phyloP scores from a whole-genome alignment of 1,284 basidiomycete species.

The Peniophora sp. region DNA sequence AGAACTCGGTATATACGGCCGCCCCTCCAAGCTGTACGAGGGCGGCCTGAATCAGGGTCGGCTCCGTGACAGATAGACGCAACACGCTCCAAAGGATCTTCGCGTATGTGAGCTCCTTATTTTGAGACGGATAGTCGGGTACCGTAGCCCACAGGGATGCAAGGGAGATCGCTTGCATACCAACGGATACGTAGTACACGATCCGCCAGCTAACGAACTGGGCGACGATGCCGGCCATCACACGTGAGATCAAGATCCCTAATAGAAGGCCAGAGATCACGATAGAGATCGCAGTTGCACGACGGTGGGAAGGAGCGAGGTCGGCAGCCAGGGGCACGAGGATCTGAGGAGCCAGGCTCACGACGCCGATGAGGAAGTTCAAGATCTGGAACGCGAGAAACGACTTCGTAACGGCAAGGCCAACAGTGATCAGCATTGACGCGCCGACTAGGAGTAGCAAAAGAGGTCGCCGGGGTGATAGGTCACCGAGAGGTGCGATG shows the following conservation, averaged over 20 bases:
- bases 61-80: slow-evolving; percentile 38
- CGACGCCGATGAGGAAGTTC: slow-evolving; percentile 38
- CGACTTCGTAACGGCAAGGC: slow-evolving; percentile 35
- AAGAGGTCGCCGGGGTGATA: slow-evolving; percentile 41
- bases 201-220: slow-evolving; percentile 38
- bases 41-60: slow-evolving; percentile 37
- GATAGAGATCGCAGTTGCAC: slow-evolving; percentile 42
- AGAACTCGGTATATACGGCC: slow-evolving; percentile 34
- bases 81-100: slow-evolving; percentile 38
- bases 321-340: slow-evolving; percentile 48
- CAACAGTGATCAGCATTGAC: slow-evolving; percentile 34
- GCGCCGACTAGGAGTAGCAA: slow-evolving; percentile 32
- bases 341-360: slow-evolving; percentile 33
- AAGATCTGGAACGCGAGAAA: slow-evolving; percentile 36
- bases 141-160: slow-evolving; percentile 32
- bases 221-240: slow-evolving; percentile 39
- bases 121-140: slow-evolving; percentile 45
- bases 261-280: slow-evolving; percentile 43
- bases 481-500: slow-evolving; percentile 45
- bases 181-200: slow-evolving; percentile 39
- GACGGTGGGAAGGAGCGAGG: slow-evolving; percentile 37
- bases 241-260: slow-evolving; percentile 41
- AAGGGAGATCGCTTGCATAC: slow-evolving; percentile 27
- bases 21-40: slow-evolving; percentile 31
- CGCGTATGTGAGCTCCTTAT: slow-evolving; percentile 31